A percentile compares a stretch with the other conserved stretches of the same genome.
Conservation (phyloP, 768 basidiomycete species). For the Rhizopogon salebrosus region DNA sequence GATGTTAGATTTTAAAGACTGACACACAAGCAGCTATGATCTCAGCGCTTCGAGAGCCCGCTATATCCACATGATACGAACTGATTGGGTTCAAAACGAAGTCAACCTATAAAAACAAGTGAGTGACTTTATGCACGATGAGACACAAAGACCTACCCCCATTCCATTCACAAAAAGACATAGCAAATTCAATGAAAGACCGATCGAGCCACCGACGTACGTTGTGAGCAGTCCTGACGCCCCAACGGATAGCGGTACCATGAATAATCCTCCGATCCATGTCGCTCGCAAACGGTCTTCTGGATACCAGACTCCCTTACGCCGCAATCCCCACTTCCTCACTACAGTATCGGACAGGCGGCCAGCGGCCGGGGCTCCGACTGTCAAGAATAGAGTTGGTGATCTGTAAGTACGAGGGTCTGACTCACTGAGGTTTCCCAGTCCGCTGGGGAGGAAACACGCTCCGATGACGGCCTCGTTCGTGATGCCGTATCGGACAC, state of each 20-base stretch:
- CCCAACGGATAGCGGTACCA: no score
- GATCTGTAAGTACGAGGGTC: neutral
- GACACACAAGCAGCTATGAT: constrained; percentile 38
- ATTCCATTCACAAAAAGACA: no score
- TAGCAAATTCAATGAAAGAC: no score
- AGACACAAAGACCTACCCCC: constrained; percentile 12
- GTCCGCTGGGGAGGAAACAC: constrained; percentile 30
- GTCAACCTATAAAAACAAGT: constrained; percentile 35
- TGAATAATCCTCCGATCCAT: no score
- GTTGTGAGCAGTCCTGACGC: no score
- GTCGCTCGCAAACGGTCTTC: constrained; percentile 56
- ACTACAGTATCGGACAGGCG: constrained; percentile 49
- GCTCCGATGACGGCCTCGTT: no score
- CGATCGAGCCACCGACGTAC: no score
- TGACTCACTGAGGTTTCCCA: constrained; percentile 30
- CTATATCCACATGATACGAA: constrained; percentile 53
- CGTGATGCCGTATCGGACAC: no score
- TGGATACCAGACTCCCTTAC: constrained; percentile 52
- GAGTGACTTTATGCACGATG: neutral
- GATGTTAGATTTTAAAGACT: neutral
- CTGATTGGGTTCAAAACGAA: constrained; percentile 45
- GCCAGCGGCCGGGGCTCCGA: constrained; percentile 54
- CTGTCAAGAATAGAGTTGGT: constrained; percentile 21
- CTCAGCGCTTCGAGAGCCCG: constrained; percentile 55
- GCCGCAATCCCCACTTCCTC: constrained; percentile 36